phyloP scores from a whole-genome alignment of 2,329 filamentous ascomycete genomes.

The Colletotrichum lentis region DNA sequence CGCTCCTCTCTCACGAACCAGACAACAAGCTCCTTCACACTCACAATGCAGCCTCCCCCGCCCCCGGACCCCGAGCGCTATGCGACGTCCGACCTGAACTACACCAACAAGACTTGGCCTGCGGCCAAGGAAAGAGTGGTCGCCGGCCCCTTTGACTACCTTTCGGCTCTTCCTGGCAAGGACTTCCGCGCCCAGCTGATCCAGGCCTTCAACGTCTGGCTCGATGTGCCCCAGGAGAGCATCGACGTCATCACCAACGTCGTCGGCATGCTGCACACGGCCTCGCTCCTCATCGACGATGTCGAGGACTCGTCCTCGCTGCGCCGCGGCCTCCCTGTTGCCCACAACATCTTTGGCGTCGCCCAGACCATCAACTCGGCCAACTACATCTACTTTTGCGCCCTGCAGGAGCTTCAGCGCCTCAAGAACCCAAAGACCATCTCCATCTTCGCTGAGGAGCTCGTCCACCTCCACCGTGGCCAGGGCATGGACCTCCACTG shows the following conservation, averaged over 20 bases:
- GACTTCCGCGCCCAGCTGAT: slow-evolving; percentile 84
- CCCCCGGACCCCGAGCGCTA: slow-evolving; percentile 62
- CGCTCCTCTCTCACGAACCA: slow-evolving; percentile 39
- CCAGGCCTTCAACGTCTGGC: slow-evolving; percentile 80
- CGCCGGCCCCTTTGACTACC: slow-evolving; percentile 81
- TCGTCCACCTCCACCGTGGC: slow-evolving; percentile 83
- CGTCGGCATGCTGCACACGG: slow-evolving; percentile 85
- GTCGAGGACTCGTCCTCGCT: slow-evolving; percentile 83
- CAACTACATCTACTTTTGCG: slow-evolving; percentile 88
- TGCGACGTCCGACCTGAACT: slow-evolving; percentile 64
- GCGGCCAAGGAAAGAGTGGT: slow-evolving; percentile 80
- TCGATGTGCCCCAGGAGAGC: slow-evolving; percentile 74
- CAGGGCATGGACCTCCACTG: slow-evolving; percentile 94
- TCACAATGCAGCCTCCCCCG: slow-evolving; percentile 51
- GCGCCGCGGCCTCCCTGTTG: slow-evolving; percentile 80
- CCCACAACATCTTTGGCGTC: slow-evolving; percentile 84
- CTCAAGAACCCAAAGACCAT: slow-evolving; percentile 74
- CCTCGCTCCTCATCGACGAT: slow-evolving; percentile 84
- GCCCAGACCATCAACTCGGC: slow-evolving; percentile 91
- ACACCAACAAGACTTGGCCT: slow-evolving; percentile 68
- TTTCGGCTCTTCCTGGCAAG: slow-evolving; percentile 81
- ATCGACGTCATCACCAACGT: slow-evolving; percentile 80
- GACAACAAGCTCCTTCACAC: slow-evolving; percentile 45
- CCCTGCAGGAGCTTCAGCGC: slow-evolving; percentile 76
- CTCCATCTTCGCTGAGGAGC: slow-evolving; percentile 79